Evolutionary conservation across 1,284 basidiomycete species (phyloP), one percentile per base, ranked within the genome.

Genomic region (Vanrija sp.): DNA sequence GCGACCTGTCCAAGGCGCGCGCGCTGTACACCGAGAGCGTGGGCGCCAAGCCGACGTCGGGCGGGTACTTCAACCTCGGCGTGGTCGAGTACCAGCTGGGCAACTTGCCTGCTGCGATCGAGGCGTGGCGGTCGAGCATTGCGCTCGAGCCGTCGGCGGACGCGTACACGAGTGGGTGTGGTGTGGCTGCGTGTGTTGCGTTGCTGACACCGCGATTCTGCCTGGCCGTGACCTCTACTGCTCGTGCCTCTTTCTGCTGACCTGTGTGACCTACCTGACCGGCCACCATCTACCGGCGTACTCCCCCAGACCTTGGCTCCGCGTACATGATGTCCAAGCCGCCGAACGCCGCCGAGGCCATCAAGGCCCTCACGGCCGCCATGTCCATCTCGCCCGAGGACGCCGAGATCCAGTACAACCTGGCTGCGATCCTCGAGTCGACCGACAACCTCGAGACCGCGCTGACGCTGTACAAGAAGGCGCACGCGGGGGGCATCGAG

Each of bases 321-420:
- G 93, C 93, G 60, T 96, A 96, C 78, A 89, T 96, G 68, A 85
- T 95, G 69, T 89, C 88, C 50, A 83, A 85, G 71, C 85, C 89
- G 49, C 83, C 89, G 55, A 83, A 91, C 67, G 89, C 93, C 52
- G 91, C 95, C 78, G 83, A 94, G 60, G 93, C 93, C 34, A 81
- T 95, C 63, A 86, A 89, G 73, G 91, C 95, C 78, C 81, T 95
- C 61, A 84, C 86, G 87, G 86, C 89, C 65, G 92, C 93, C 25
- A 83, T 87, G 38, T 85, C 86, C 38, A 83, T 96, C 61, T 83
- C 88, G 45, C 93, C 93, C 38, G 88, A 93, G 70, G 93, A 96
- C 79, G 86, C 91, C 67, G 93, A 97, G 68, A 92, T 95, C 71
- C 87, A 90, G 29, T 96, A 93, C 81, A 96, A 94, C 78, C 83